phyloP scores from a whole-genome alignment of 2,329 filamentous ascomycete species.

The Clonostachys solani region DNA sequence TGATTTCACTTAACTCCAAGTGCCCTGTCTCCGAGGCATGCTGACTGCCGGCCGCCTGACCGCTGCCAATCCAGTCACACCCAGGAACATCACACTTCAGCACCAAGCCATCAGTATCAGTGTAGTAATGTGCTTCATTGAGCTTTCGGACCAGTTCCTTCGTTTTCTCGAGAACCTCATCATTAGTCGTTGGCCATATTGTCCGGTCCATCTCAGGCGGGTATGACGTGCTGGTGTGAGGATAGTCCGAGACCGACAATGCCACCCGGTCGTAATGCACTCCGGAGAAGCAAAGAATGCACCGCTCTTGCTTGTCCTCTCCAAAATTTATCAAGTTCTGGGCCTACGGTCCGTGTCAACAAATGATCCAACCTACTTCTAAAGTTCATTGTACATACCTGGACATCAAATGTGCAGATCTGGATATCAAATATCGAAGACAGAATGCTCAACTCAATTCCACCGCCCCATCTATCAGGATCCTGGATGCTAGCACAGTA shows the following conservation, averaged over 20 bases:
- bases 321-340: conserved; percentile 60
- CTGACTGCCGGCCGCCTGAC: conserved; percentile 55
- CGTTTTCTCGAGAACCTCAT: conserved; percentile 69
- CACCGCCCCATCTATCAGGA: conserved; percentile 83
- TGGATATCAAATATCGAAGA: conserved; percentile 82
- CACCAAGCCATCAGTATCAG: conserved; percentile 76
- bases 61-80: conserved; percentile 65
- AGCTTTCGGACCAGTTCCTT: conserved; percentile 62
- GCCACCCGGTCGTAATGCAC: conserved; percentile 93
- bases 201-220: conserved; percentile 72
- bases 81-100: conserved; percentile 66
- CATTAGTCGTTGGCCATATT: conserved; percentile 47
- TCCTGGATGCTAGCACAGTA: conserved; percentile 82
- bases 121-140: conserved; percentile 73
- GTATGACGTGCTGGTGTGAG: conserved; percentile 48
- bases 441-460: conserved; percentile 83
- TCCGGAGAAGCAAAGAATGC: conserved; percentile 83
- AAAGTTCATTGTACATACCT: conserved; percentile 25
- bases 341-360: conserved; percentile 10
- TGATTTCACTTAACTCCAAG: conserved; percentile 55
- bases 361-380: neutral
- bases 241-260: conserved; percentile 59
- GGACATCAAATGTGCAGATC: conserved; percentile 80
- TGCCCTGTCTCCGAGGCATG: conserved; percentile 62
- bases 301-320: conserved; percentile 63